Evolutionary conservation across 305 asterid species (phyloP).

Genomic region (Fraxinus xanthoxyloides): DNA sequence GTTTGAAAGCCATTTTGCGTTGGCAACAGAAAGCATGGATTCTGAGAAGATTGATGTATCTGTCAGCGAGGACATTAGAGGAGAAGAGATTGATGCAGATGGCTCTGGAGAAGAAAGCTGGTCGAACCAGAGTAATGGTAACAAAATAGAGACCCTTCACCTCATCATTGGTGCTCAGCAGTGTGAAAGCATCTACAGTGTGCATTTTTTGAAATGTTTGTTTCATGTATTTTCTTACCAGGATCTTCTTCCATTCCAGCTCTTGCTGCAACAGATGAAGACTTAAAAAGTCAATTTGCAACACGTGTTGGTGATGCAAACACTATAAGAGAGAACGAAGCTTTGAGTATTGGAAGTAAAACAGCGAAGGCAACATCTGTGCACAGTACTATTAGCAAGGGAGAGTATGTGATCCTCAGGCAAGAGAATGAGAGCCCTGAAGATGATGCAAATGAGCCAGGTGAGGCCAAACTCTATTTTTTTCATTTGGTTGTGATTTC

Average conservation of each 20-base stretch:
- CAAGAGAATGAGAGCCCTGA: conserved; percentile 8
- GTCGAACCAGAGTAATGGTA: not conserved
- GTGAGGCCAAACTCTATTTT: not conserved
- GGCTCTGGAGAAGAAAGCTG: not conserved
- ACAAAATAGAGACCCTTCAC: not conserved
- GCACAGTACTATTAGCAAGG: not conserved
- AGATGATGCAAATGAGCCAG: not conserved
- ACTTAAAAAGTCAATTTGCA: conserved; percentile 28
- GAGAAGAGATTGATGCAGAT: not conserved
- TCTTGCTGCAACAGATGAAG: conserved; percentile 24
- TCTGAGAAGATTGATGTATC: not conserved
- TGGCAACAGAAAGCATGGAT: not conserved
- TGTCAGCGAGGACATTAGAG: not conserved
- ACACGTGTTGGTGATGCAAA: conserved; percentile 20
- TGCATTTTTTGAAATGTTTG: not conserved
- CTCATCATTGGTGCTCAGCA: not conserved
- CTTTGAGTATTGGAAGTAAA: conserved; percentile 32
- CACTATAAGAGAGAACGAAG: conserved; percentile 10
- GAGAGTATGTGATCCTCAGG: not conserved
- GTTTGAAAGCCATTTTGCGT: conserved; percentile 9
- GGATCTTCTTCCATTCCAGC: conserved; percentile 5
- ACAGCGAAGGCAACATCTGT: conserved; percentile 6
- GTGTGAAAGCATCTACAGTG: not conserved
- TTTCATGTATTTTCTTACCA: not conserved
- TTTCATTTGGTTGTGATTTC: not conserved